A percentile compares a stretch with the other conserved stretches of the same genome.
Evolutionary conservation across 768 basidiomycete genomes (phyloP).

Genomic region (Candolleomyces efflorescens): DNA sequence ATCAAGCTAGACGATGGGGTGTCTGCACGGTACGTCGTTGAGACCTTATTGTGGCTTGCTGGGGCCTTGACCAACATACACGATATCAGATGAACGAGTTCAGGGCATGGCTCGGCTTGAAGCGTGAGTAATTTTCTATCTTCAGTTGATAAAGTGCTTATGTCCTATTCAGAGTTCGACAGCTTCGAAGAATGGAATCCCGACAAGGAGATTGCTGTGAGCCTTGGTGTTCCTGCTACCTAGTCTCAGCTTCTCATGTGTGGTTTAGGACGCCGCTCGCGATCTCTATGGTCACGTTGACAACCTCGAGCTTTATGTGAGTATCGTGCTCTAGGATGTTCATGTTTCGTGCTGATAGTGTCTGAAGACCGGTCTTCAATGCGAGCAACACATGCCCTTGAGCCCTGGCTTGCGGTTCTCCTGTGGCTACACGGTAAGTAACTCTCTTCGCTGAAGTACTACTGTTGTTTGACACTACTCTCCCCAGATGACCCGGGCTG

Average conservation of each 20-base stretch:
- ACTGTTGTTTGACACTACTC: neutral
- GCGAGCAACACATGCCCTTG: constrained; percentile 29
- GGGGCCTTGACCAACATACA: neutral
- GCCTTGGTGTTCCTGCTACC: constrained; percentile 3
- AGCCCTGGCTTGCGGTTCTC: constrained; percentile 23
- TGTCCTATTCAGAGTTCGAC: constrained; percentile 27
- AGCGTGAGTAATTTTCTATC: constrained; percentile 22
- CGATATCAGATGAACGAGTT: constrained; percentile 46
- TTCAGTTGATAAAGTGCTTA: neutral
- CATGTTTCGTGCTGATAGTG: neutral
- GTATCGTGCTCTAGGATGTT: neutral
- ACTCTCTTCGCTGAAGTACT: neutral
- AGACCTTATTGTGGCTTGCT: neutral
- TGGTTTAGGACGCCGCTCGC: constrained; percentile 19
- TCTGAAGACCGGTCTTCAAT: constrained; percentile 25
- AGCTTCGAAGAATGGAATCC: constrained; percentile 55
- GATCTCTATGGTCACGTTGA: constrained; percentile 28
- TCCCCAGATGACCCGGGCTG: constrained; percentile 38
- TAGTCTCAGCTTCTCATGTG: too few relatives aligned
- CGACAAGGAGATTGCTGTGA: constrained; percentile 39
- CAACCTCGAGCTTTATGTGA: neutral
- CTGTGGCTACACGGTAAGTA: constrained; percentile 25
- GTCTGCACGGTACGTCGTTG: constrained; percentile 31
- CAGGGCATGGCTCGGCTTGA: constrained; percentile 44
- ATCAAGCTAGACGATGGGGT: constrained; percentile 52